Percentiles rank a stretch among this genome's conserved stretches.
Conservation (phyloP, 2,329 filamentous ascomycete species). For the Fusarium praegraminearum region DNA sequence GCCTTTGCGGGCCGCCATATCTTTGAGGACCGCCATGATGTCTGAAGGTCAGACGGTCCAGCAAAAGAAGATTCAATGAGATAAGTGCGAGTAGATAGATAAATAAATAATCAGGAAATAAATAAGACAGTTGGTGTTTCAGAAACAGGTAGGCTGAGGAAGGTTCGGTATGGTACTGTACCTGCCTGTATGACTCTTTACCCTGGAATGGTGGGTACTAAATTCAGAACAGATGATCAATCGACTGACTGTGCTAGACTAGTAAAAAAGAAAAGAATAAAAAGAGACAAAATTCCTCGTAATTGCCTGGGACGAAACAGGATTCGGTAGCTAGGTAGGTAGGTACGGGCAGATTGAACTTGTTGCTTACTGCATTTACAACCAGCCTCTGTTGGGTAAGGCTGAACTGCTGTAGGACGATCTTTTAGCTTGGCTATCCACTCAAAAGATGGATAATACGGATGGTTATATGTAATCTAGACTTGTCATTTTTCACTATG, state of each 20-base stretch:
- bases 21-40: slow-evolving; percentile 40
- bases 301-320: background rate
- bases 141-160: slow-evolving; percentile 14
- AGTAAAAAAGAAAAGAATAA: background rate
- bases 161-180: no score
- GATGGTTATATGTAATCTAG: background rate
- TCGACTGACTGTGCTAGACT: background rate
- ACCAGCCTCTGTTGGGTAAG: slow-evolving; percentile 42
- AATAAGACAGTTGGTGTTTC: slow-evolving; percentile 19
- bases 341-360: background rate
- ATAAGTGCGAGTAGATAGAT: background rate
- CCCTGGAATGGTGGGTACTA: background rate
- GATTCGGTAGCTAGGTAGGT: background rate
- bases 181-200: background rate
- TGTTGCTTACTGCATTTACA: slow-evolving; percentile 41
- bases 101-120: background rate
- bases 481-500: background rate
- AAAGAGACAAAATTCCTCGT: slow-evolving; percentile 5
- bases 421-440: slow-evolving; percentile 2
- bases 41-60: slow-evolving; percentile 23
- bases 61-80: background rate
- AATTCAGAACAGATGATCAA: slow-evolving; percentile 12
- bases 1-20: slow-evolving; percentile 9
- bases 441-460: background rate
- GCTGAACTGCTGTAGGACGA: slow-evolving; percentile 25